These are phyloP conservation scores for Rhododendron molle DNA, from an alignment of 148 eudicot genomes.

Conservation along the genomic window DNA sequence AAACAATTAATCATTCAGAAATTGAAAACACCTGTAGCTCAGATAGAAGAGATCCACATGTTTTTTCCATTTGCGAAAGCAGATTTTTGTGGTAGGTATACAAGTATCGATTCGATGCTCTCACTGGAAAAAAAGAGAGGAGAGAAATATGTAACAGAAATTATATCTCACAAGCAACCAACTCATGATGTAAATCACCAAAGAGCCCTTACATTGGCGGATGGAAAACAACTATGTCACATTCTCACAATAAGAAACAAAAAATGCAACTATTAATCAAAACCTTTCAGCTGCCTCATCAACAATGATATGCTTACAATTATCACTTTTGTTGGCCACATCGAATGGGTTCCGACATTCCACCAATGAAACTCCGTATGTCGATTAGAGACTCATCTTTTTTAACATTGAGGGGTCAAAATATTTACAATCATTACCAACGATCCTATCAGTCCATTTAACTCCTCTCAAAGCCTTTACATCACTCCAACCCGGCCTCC, in stretches of 20 bases:
- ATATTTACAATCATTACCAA: neutral
- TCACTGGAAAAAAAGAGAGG: neutral
- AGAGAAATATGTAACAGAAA: no score
- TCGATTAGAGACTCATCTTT: neutral
- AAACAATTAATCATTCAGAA: neutral
- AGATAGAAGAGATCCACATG: constrained; percentile 53
- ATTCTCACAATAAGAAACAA: neutral
- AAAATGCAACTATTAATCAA: neutral
- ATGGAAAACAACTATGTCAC: neutral
- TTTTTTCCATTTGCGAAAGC: constrained; percentile 45
- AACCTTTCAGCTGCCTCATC: neutral
- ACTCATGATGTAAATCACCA: neutral
- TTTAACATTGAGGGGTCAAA: neutral
- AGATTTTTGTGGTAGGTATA: constrained; percentile 28
- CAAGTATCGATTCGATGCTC: constrained; percentile 2
- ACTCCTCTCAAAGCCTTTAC: neutral
- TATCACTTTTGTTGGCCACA: neutral
- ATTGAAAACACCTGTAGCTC: constrained; percentile 59
- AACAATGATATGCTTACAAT: neutral
- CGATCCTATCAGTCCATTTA: neutral
- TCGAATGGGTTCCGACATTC: neutral
- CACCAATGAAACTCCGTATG: neutral
- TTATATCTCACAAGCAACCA: neutral
- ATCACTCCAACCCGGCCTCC: neutral
- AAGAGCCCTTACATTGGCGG: neutral